Evolutionary conservation across 2,329 filamentous ascomycete genomes (phyloP), one percentile per base, ranked within the genome.

Genomic region (Xylariaceae sp.): DNA sequence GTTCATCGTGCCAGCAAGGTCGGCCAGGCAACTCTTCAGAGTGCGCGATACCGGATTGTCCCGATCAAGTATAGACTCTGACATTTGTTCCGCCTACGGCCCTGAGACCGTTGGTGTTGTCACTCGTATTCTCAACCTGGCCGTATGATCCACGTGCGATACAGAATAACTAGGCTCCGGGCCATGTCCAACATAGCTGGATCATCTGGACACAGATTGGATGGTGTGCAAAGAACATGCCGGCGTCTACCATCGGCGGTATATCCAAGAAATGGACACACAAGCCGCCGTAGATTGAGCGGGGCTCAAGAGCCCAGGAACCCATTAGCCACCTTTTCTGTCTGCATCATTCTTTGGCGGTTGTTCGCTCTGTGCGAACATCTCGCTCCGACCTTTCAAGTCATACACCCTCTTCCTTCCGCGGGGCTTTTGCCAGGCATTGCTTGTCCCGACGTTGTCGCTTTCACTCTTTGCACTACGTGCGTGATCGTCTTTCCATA

Each of bases 381-480:
- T 70, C 53, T 75, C 77, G 7, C 66, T 66, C 45, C 70, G 67
- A 63, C 74, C 74, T 64, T 81, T 84, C 52, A 69, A 64, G 13
- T 79, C 76, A n/a, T 61, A 62, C 2, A 70, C 72, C 67, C 79
- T 81, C 66, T 80, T 81, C 59, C 75, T 76, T 7, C 73, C 63
- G 58, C 75, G 71, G 15, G 80, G 76, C 64, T 84, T 84, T 57
- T 85, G 83, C 83, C 83, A 86, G 2, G 70, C 75, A 30, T 71
- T 65, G 22, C 32, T 57, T 7, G 48, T 66, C 12, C 78, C 76
- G 26, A 61, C 52, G 34, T 70, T 70, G 40, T 72, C 70, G 29
- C 73, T 77, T 62, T 84, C 81, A 59, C 79, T 83, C 67, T 80
- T 83, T 19, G 73, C 74, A 15, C 70, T 73, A 26, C 80, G 76